These are phyloP conservation scores for Pseudozyma thailandica DNA, from an alignment of 1,284 basidiomycete genomes.

Conservation along the genomic window DNA sequence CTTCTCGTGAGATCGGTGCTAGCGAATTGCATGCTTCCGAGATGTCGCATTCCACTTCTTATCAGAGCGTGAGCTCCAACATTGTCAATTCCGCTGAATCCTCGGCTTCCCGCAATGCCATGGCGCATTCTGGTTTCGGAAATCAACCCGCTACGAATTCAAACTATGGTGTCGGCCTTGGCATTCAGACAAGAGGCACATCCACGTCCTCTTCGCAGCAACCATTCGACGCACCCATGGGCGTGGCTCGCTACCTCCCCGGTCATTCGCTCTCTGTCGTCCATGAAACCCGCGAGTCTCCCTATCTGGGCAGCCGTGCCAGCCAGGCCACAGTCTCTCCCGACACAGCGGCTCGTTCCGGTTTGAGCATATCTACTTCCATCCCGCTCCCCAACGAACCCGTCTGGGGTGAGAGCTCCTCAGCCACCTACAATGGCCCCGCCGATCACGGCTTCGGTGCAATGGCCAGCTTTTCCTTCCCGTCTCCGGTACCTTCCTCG, in stretches of 20 bases:
- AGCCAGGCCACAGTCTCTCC: slow-evolving; percentile 23
- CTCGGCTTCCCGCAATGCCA: not conserved
- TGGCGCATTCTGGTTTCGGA: too few species aligned
- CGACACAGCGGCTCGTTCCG: slow-evolving; percentile 6
- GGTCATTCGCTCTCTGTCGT: slow-evolving; percentile 26
- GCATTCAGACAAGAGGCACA: slow-evolving; percentile 21
- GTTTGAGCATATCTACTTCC: slow-evolving; percentile 26
- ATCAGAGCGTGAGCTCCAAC: slow-evolving; percentile 26
- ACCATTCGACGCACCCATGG: slow-evolving; percentile 2
- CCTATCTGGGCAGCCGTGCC: slow-evolving; percentile 23
- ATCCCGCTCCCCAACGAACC: slow-evolving; percentile 31
- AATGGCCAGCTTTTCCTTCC: slow-evolving; percentile 38
- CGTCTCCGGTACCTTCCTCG: slow-evolving; percentile 13
- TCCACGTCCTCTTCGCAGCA: slow-evolving; percentile 1
- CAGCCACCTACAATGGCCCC: not conserved
- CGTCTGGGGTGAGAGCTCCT: slow-evolving; percentile 38
- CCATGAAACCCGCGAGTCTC: slow-evolving; percentile 34
- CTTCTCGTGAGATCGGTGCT: slow-evolving; percentile 10
- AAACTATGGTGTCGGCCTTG: slow-evolving; percentile 7
- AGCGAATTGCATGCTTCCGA: slow-evolving; percentile 11
- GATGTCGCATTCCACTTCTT: slow-evolving; percentile 27
- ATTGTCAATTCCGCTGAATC: slow-evolving; percentile 10
- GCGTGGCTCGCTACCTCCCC: slow-evolving; percentile 14
- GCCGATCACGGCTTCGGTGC: slow-evolving; percentile 11
- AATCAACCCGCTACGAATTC: not conserved